phyloP scores from a whole-genome alignment of 352 stramenopile genomes.

The Phytophthora foliorum region DNA sequence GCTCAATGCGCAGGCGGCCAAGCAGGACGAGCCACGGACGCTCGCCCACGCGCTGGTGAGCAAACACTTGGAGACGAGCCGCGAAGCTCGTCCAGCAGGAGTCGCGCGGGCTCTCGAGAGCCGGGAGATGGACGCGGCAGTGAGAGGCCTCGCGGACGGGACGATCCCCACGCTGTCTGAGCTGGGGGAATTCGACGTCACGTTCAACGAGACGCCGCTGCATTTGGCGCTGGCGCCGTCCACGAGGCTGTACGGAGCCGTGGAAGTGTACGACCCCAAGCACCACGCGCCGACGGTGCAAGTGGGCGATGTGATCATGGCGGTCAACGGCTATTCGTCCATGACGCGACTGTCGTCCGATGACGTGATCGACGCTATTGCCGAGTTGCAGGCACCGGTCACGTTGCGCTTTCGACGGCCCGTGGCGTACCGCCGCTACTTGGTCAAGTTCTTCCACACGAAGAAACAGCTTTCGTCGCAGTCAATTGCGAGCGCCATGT shows the following conservation, averaged over 20 bases:
- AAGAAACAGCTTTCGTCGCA: constrained; percentile 52
- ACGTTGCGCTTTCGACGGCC: constrained; percentile 65
- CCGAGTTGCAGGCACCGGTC: constrained; percentile 51
- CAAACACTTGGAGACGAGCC: constrained; percentile 20
- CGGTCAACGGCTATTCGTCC: constrained; percentile 63
- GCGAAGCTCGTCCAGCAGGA: constrained; percentile 22
- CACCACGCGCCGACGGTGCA: constrained; percentile 49
- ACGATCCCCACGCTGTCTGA: constrained; percentile 42
- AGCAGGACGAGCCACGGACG: constrained; percentile 22
- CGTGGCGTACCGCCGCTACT: constrained; percentile 63
- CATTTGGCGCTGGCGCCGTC: constrained; percentile 65
- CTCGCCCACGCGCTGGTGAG: constrained; percentile 43
- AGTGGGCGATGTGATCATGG: constrained; percentile 76
- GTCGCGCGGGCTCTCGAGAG: constrained; percentile 27
- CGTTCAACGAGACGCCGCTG: constrained; percentile 62
- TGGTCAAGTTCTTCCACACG: constrained; percentile 51
- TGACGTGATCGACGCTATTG: constrained; percentile 70
- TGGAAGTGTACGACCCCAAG: constrained; percentile 81
- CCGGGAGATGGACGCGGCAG: constrained; percentile 29
- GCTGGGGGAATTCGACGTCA: constrained; percentile 70
- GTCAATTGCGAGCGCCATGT: constrained; percentile 72
- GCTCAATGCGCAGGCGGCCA: constrained; percentile 44
- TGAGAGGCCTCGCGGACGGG: constrained; percentile 15
- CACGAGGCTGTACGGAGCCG: constrained; percentile 77
- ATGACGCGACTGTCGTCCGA: constrained; percentile 59